Percentiles rank a stretch among this genome's conserved stretches.
Evolutionary conservation across 768 basidiomycete genomes (phyloP).

Genomic region (Holtermannia corniformis): DNA sequence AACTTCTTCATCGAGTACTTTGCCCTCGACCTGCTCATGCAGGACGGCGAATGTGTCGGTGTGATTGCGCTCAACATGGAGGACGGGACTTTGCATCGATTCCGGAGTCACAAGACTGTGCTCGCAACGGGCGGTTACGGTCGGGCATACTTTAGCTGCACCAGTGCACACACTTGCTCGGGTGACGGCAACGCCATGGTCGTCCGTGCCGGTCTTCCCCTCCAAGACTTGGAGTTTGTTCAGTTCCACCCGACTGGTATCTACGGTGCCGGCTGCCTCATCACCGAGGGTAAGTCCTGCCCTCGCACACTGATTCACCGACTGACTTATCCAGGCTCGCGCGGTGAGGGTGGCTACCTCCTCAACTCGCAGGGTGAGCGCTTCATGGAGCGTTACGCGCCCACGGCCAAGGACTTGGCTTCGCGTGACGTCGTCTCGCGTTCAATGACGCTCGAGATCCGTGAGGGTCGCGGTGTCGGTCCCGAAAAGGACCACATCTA

Average conservation of each 20-base stretch:
- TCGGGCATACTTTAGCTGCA: slow-evolving; percentile 92
- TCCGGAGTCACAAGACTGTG: slow-evolving; percentile 96
- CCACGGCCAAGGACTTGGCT: slow-evolving; percentile 97
- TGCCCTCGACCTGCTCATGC: slow-evolving; percentile 97
- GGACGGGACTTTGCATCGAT: slow-evolving; percentile 96
- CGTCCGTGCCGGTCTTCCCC: slow-evolving; percentile 83
- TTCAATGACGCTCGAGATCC: slow-evolving; percentile 97
- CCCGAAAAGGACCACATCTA: slow-evolving; percentile 96
- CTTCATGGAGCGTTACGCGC: slow-evolving; percentile 99
- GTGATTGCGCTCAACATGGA: slow-evolving; percentile 99
- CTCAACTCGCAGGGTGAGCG: slow-evolving; percentile 98
- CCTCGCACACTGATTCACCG: background rate
- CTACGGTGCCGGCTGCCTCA: slow-evolving; percentile 97
- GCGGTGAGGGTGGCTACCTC: slow-evolving; percentile 97
- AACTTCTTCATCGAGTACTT: slow-evolving; percentile 99
- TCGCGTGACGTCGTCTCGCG: slow-evolving; percentile 99
- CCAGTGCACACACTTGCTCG: slow-evolving; percentile 96
- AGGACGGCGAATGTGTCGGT: slow-evolving; percentile 97
- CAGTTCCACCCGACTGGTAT: slow-evolving; percentile 99
- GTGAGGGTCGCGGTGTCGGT: slow-evolving; percentile 97
- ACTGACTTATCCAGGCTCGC: slow-evolving; percentile 58
- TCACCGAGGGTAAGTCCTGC: slow-evolving; percentile 73
- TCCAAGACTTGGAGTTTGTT: slow-evolving; percentile 98
- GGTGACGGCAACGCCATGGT: slow-evolving; percentile 99
- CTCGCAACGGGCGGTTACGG: slow-evolving; percentile 98